Evolutionary conservation across 2,329 filamentous ascomycete genomes (phyloP).

Genomic region (Triangularia setosa): DNA sequence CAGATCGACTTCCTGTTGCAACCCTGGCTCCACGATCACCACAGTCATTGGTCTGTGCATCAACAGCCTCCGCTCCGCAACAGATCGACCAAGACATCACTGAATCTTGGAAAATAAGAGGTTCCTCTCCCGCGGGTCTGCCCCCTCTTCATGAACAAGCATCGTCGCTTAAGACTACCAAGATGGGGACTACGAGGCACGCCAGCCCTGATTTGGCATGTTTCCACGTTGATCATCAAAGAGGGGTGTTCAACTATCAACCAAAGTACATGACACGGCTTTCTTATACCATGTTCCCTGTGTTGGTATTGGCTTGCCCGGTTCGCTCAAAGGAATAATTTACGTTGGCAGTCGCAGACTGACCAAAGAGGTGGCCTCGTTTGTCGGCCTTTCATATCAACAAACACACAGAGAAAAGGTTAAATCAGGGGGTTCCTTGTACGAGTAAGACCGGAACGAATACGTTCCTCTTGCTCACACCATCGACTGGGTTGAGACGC

Average conservation of each 20-base stretch:
- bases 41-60: not conserved
- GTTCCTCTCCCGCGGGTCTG: not conserved
- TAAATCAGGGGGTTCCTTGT: not conserved
- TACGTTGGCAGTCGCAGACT: constrained; percentile 3
- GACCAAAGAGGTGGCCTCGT: not conserved
- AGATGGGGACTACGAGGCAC: not conserved
- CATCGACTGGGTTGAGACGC: not conserved
- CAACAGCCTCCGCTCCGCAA: not conserved
- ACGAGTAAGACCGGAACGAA: constrained; percentile 10
- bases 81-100: not conserved
- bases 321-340: constrained; percentile 8
- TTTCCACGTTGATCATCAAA: not conserved
- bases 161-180: constrained; percentile 6
- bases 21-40: not conserved
- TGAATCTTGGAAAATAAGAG: not conserved
- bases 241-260: not conserved
- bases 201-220: not conserved
- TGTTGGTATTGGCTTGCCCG: constrained; percentile 13
- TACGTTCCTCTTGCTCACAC: constrained; percentile 5
- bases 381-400: not conserved
- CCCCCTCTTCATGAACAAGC: not conserved
- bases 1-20: not conserved
- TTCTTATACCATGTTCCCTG: constrained; percentile 12
- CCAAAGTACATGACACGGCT: not conserved
- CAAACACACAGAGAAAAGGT: not conserved